phyloP scores from a whole-genome alignment of 108 stramenopile species.

The Seminavis robusta region DNA sequence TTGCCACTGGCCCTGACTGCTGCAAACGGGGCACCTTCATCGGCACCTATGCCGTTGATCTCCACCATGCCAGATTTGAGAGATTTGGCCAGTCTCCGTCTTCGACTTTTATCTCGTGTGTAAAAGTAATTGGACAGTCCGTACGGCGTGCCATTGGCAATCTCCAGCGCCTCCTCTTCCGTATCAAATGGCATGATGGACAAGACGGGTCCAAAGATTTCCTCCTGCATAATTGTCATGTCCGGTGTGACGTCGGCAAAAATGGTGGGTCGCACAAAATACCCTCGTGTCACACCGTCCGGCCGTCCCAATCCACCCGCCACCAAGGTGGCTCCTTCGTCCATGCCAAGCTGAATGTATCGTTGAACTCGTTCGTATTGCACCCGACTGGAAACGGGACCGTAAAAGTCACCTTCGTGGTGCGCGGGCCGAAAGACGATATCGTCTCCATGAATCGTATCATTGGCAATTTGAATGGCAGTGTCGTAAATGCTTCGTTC shows the following conservation, averaged over 20 bases:
- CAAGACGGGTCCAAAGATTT: constrained; percentile 12
- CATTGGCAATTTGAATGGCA: constrained; percentile 34
- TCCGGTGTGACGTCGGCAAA: constrained; percentile 19
- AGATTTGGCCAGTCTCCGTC: constrained; percentile 8
- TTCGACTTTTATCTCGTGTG: constrained; percentile 5
- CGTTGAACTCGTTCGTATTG: constrained; percentile 17
- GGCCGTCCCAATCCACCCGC: constrained; percentile 30
- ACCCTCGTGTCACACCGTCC: constrained; percentile 29
- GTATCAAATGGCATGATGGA: constrained; percentile 24
- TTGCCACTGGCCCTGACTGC: constrained; percentile 45
- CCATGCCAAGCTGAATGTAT: constrained; percentile 30
- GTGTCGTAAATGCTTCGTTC: constrained; percentile 28
- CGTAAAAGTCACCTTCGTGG: constrained; percentile 14
- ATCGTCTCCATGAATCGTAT: constrained; percentile 39
- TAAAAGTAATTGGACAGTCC: too few species aligned
- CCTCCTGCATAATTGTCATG: too few species aligned
- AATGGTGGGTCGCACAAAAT: constrained; percentile 28
- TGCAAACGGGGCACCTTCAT: constrained; percentile 37
- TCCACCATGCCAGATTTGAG: constrained; percentile 25
- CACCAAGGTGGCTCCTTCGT: constrained; percentile 27
- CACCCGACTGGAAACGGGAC: too few species aligned
- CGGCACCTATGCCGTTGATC: constrained; percentile 23
- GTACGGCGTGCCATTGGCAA: constrained; percentile 59
- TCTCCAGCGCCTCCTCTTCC: constrained; percentile 42
- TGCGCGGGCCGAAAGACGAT: constrained; percentile 3